Conservation (phyloP, 1,284 basidiomycete genomes). For the Porodaedalea pini region DNA sequence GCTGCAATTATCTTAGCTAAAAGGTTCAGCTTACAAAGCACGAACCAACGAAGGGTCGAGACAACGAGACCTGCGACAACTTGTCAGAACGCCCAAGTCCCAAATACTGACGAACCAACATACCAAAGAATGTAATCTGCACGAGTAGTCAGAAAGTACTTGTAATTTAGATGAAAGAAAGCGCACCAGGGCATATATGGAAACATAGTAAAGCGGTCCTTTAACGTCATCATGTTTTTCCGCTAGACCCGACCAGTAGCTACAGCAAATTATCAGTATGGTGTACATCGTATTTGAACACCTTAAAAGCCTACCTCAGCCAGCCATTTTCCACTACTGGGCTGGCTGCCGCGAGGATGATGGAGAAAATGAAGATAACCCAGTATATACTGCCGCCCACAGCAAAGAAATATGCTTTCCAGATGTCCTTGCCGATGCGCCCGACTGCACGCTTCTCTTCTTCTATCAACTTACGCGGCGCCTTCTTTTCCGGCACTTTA, state of each 20-base stretch:
- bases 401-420: slow-evolving; percentile 75
- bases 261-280: slow-evolving; percentile 28
- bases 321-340: slow-evolving; percentile 84
- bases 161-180: slow-evolving; percentile 8
- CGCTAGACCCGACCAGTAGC: slow-evolving; percentile 62
- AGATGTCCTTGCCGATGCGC: slow-evolving; percentile 73
- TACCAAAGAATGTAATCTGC: slow-evolving; percentile 42
- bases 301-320: slow-evolving; percentile 53
- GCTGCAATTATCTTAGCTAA: slow-evolving; percentile 9
- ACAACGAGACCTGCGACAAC: slow-evolving; percentile 52
- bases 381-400: slow-evolving; percentile 70
- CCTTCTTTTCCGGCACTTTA: slow-evolving; percentile 56
- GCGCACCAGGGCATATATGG: slow-evolving; percentile 68
- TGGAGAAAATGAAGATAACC: slow-evolving; percentile 56
- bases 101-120: slow-evolving; percentile 11
- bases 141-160: slow-evolving; percentile 18
- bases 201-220: slow-evolving; percentile 70
- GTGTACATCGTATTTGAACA: slow-evolving; percentile 5
- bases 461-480: slow-evolving; percentile 82
- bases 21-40: slow-evolving; percentile 48
- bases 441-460: slow-evolving; percentile 89
- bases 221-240: slow-evolving; percentile 37
- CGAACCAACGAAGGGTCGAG: slow-evolving; percentile 62
- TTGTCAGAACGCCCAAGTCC: slow-evolving; percentile 14
- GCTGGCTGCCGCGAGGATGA: slow-evolving; percentile 63